These are phyloP conservation scores for Agmasoma carcini DNA, from an alignment of 371 early-diverging fungal genomes.

Conservation along the genomic window DNA sequence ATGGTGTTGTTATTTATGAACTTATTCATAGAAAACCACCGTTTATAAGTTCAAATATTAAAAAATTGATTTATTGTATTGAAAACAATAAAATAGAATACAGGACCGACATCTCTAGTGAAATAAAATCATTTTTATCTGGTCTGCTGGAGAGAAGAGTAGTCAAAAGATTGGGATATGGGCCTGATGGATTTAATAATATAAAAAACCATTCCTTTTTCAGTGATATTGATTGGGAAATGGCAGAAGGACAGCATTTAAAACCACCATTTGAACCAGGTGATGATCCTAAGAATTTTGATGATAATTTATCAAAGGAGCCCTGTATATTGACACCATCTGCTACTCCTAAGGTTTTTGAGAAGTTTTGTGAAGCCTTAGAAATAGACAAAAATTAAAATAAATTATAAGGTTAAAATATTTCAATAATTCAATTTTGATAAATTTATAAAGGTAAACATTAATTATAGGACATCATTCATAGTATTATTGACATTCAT, in stretches of 20 bases:
- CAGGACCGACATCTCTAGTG: no score
- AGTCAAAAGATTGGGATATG: constrained; percentile 68
- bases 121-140: constrained; percentile 16
- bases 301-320: constrained; percentile 71
- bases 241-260: constrained; percentile 62
- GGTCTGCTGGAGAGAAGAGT: constrained; percentile 55
- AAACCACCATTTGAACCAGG: constrained; percentile 72
- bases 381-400: neutral
- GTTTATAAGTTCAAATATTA: constrained; percentile 51
- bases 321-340: constrained; percentile 65
- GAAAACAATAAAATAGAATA: neutral
- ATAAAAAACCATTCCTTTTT: constrained; percentile 85
- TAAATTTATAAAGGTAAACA: neutral
- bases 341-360: neutral
- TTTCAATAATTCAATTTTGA: neutral
- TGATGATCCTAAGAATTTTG: constrained; percentile 54
- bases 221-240: constrained; percentile 80
- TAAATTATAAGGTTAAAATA: neutral
- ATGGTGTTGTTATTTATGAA: constrained; percentile 90
- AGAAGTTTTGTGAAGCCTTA: constrained; percentile 18
- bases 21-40: constrained; percentile 74
- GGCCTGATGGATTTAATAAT: constrained; percentile 59
- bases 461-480: neutral
- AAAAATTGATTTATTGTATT: neutral
- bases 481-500: neutral